Percentiles rank a stretch among this genome's conserved stretches.
Evolutionary conservation across 805 yeast species (phyloP).

Genomic region (Metschnikowia proteae): DNA sequence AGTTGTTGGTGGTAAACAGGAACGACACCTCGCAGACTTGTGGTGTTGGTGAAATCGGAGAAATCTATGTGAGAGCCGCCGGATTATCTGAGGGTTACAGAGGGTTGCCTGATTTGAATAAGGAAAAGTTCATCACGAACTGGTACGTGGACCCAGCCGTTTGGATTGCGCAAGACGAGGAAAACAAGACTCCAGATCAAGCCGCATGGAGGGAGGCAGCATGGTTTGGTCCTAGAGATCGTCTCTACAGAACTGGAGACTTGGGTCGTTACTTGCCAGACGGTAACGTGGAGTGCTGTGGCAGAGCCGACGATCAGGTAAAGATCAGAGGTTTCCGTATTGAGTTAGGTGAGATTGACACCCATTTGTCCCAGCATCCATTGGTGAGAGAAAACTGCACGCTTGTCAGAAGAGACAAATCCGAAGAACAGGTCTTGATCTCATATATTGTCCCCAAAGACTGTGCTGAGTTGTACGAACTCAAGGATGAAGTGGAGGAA

Average conservation of each 20-base stretch:
- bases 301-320: constrained; percentile 98
- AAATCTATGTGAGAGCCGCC: constrained; percentile 96
- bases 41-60: constrained; percentile 99
- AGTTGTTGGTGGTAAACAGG: constrained; percentile 88
- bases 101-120: constrained; percentile 83
- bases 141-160: constrained; percentile 77
- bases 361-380: constrained; percentile 92
- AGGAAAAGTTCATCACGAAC: constrained; percentile 80
- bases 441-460: constrained; percentile 84
- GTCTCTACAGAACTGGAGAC: constrained; percentile 96
- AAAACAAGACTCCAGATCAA: constrained; percentile 32
- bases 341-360: constrained; percentile 97
- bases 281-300: constrained; percentile 97
- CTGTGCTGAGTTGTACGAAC: constrained; percentile 41
- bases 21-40: constrained; percentile 84
- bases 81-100: constrained; percentile 97
- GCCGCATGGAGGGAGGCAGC: constrained; percentile 67
- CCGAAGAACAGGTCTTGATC: constrained; percentile 86
- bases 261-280: constrained; percentile 94
- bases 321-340: constrained; percentile 98
- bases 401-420: constrained; percentile 84
- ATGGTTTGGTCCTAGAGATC: constrained; percentile 94
- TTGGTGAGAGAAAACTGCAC: constrained; percentile 90
- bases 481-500: constrained; percentile 47
- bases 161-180: constrained; percentile 58